Base-by-base conservation (phyloP, 2,329 filamentous ascomycete species). In the Verticillium nubilum region DNA sequence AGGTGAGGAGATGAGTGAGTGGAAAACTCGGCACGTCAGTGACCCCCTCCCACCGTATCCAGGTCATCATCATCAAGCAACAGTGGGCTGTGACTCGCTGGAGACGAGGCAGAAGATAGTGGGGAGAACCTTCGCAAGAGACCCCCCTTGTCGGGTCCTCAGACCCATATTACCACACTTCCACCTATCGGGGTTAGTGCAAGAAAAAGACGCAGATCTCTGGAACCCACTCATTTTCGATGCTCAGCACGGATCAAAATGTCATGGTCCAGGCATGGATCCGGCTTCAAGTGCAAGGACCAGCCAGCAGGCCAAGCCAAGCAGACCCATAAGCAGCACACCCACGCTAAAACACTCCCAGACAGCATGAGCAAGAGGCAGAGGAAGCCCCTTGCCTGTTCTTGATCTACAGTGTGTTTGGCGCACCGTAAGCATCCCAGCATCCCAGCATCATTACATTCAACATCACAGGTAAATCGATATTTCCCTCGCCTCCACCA, bases 131-230 rank as follows among this genome's bases (percentile, higher is more conserved):
- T 13, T 25, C 37, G 42, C 42, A 47, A 47, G 42, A 47, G 42
- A 47, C 42, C 42, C 42, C 19, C 42, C 10, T 12, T 25, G 13
- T 27, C 27, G 58, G 57, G 60, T 29, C 25, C 4, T 47, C 5
- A 31, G 27, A 35, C 57, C 59, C 54, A 57, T 15, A 19, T 58
- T 35, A 47, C 33, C 60, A 57, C 58, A 35, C 52, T 54, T 56
- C 52, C 52, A 60, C 56, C 29, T 37, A 63, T 56, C 33, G 57
- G 52, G 56, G 60, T 56, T 63, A 63, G 61, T 58, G 60, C 50
- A 33, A 58, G 54, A 56, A 58, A 61, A 63, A 52, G 53, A 55
- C 61, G 61, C 61, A 63, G 61, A 62, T 63, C 61, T 63, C 60
- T 62, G 59, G 52, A 54, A 28, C 29, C 27, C 52, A 28, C 17